phyloP scores from a whole-genome alignment of 1,284 basidiomycete species.

The Caloboletus firmus region DNA sequence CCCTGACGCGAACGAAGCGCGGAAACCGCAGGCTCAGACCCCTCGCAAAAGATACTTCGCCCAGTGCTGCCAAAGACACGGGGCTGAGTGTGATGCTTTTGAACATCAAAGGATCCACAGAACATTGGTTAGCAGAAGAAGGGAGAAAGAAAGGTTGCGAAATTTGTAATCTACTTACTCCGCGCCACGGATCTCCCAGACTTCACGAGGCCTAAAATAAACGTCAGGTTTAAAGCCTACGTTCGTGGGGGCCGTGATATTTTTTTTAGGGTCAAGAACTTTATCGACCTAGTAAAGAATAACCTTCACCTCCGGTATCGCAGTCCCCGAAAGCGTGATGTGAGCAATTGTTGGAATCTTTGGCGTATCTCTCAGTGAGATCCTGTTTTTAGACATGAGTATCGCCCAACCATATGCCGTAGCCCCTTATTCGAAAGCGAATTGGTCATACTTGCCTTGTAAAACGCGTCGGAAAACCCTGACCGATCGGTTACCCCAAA shows the following conservation, averaged over 20 bases:
- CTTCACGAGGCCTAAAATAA: conserved; percentile 83
- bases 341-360: conserved; percentile 67
- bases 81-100: conserved; percentile 84
- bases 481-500: conserved; percentile 5
- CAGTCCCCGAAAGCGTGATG: conserved; percentile 59
- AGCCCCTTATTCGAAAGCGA: not conserved
- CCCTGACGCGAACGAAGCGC: conserved; percentile 76
- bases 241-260: not conserved
- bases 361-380: conserved; percentile 64
- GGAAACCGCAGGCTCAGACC: conserved; percentile 89
- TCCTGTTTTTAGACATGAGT: conserved; percentile 35
- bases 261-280: not conserved
- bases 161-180: conserved; percentile 55
- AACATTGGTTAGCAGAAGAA: conserved; percentile 6
- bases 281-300: not conserved
- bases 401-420: not conserved
- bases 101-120: not conserved
- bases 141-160: not conserved
- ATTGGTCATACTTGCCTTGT: conserved; percentile 53
- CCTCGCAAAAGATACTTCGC: conserved; percentile 62
- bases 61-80: conserved; percentile 79
- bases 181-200: conserved; percentile 91
- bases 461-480: conserved; percentile 89
- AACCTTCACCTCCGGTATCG: conserved; percentile 62
- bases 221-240: conserved; percentile 75